These are phyloP conservation scores for Alternaria triticimaculans DNA, from an alignment of 2,329 filamentous ascomycete genomes.

Conservation along the genomic window DNA sequence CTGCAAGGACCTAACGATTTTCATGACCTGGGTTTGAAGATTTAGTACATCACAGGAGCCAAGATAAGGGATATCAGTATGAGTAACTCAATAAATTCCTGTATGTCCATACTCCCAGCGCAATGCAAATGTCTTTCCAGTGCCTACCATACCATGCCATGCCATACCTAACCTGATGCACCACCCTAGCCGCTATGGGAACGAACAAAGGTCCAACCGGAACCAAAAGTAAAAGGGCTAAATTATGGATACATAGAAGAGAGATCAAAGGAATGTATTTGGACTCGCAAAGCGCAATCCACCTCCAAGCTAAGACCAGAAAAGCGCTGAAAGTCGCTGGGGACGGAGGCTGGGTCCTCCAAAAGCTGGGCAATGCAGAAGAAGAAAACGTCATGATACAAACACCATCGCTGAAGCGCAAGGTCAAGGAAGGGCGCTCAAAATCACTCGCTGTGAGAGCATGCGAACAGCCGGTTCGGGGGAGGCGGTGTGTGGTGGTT, in stretches of 20 bases:
- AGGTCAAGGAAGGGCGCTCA: not conserved
- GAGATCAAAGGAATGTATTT: constrained; percentile 12
- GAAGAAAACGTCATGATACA: constrained; percentile 5
- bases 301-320: constrained; percentile 4
- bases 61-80: not conserved
- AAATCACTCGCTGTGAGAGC: constrained; percentile 2
- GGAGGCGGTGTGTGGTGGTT: constrained; percentile 1
- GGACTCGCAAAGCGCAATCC: constrained; percentile 2
- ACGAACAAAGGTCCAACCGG: not conserved
- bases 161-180: constrained; percentile 12
- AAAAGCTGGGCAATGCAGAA: not conserved
- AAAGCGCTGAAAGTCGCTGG: not conserved
- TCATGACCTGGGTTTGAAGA: not conserved
- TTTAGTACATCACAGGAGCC: not conserved
- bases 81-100: not conserved
- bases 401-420: constrained; percentile 10
- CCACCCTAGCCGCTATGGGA: constrained; percentile 7
- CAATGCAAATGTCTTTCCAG: constrained; percentile 3
- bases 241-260: constrained; percentile 18
- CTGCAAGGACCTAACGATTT: not conserved
- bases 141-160: not conserved
- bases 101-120: not conserved
- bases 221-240: constrained; percentile 2
- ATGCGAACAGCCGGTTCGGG: not conserved
- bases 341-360: constrained; percentile 8